These are phyloP conservation scores for Phyllosticta citrichinensis DNA, from an alignment of 2,329 filamentous ascomycete species.

Conservation along the genomic window DNA sequence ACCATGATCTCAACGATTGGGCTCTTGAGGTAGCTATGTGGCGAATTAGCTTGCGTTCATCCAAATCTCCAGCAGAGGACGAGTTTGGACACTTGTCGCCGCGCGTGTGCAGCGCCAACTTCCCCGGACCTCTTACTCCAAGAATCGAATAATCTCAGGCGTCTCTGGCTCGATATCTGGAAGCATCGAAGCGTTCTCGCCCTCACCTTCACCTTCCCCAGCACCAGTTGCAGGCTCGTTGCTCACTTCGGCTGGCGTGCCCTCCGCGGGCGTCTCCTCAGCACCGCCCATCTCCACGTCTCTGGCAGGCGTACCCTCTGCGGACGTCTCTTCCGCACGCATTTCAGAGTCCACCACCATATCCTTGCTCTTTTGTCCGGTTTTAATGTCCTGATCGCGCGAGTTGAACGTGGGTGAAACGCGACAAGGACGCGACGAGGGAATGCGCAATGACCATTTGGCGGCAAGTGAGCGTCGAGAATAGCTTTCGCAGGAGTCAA, in stretches of 20 bases:
- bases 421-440: background rate
- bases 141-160: conserved; percentile 33
- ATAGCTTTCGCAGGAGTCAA: background rate
- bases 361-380: background rate
- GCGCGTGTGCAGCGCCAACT: background rate
- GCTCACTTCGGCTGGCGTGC: conserved; percentile 13
- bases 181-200: conserved; percentile 23
- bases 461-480: background rate
- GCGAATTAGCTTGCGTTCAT: background rate
- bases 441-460: background rate
- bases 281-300: background rate
- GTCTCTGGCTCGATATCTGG: conserved; percentile 34
- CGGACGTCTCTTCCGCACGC: conserved; percentile 16
- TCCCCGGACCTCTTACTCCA: conserved; percentile 28
- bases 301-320: conserved; percentile 16
- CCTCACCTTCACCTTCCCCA: conserved; percentile 14
- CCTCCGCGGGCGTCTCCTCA: conserved; percentile 20
- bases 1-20: conserved; percentile 38
- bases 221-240: conserved; percentile 13
- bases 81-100: background rate
- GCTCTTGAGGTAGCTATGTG: conserved; percentile 36
- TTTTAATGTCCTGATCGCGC: background rate
- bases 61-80: background rate
- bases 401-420: background rate
- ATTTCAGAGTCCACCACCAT: conserved; percentile 22